Evolutionary conservation across 495 filamentous ascomycete species (phyloP), one percentile per base, ranked within the genome.

Genomic region (Staphylotrichum longicolle): DNA sequence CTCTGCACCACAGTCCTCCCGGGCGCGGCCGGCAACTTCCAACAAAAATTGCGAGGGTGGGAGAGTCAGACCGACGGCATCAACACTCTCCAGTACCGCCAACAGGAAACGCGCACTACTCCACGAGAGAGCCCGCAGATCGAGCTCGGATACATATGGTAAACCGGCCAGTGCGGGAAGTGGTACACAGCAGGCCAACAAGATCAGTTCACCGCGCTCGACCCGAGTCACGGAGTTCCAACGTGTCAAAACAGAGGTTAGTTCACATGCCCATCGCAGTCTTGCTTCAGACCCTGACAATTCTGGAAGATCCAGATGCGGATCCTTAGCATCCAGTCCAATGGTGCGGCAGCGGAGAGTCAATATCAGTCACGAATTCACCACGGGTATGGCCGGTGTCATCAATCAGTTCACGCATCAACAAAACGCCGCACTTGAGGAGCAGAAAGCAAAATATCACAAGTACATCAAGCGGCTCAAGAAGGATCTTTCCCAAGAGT

Each of bases 321-420:
- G 54, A 15, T 63, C 63, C 9, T 32, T 57, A 0, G 41, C 61
- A 14, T 57, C 61, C 6, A 70, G 66, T 41, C 63, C 62, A 10
- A 15, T 50, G 42, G 12, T 34, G 15, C 49, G 58, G 44, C 55
- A 60, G 10, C 58, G 37, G 4, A 63, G 58, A 42, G 45, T 57
- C 20, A 30, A 54, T 3, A 68, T 66, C 27, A 65, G 54, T n/a
- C 65, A 68, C 11, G 61, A 72, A 9, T 68, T 72, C 32, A 65
- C 65, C 6, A 62, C 37, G 5, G 45, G 48, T 0, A 61, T 72
- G 56, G 69, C 65, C 12, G 54, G 41, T 0, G 58, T 66, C 15
- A 60, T 72, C 61, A 72, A 72, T 35, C 55, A 66, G n/a, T 70
- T 63, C 48, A 70, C 63, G 27, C 56, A 60, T 3, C 15, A 64